Evolutionary conservation across 805 yeast species (phyloP), one percentile per base, ranked within the genome.

Genomic region (Nakazawaea ishiwadae): DNA sequence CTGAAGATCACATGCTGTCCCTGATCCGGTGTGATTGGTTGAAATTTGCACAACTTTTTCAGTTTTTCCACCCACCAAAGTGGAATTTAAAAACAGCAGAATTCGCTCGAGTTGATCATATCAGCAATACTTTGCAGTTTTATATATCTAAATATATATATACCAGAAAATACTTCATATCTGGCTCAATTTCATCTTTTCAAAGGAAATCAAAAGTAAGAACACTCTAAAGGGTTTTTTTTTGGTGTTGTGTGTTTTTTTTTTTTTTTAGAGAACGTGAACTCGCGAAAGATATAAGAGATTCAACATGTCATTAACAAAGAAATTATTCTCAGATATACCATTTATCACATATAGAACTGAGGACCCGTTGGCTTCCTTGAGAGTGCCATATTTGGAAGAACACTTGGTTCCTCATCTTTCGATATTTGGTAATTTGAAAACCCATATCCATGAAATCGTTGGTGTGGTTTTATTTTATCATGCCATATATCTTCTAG

Each of bases 391-490:
- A 7, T 45, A 48, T 4, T 56, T 60, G 7, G 63, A 62, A 27
- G 50, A 51, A 20, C 52, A 50, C 17, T 4, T 43, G 14, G 36
- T 33, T 10, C 46, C 46, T 3, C 39, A 35, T 14, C 18, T 39
- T 17, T n/a, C 21, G 10, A 19, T 14, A 9, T 34, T 39, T 19
- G 44, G 44, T 24, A 48, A 47, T 1, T 39, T 59, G 30, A 49
- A 37, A 36, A 49, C 32, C 36, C 71, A 51, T 45, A 53, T 63
- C 44, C 68, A 63, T 34, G 60, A 58, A 27, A 49, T 66, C 9
- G 39, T 63, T 9, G 49, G 49, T 1, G 53, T 54, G 8, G 48
- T 56, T 5, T 15, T 58, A 3, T 43, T 54, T 23, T 64, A 64
- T 41, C 63, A 64, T 17, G 17, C 43, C 1, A 42, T 64, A 30